Evolutionary conservation across 1,284 basidiomycete species (phyloP).

Genomic region (Marasmius oreades): DNA sequence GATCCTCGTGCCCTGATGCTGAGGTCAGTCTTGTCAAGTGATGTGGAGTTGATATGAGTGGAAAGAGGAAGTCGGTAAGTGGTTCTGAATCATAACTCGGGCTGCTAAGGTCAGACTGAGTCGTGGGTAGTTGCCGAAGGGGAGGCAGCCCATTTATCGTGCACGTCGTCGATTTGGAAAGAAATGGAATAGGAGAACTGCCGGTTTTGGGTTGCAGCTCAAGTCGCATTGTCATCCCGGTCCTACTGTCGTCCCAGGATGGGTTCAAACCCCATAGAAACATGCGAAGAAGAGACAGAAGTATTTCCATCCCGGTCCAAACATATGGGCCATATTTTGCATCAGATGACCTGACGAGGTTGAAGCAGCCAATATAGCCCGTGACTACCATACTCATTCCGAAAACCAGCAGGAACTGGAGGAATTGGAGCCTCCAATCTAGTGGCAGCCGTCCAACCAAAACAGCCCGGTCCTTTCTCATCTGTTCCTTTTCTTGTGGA

Average conservation of each 20-base stretch:
- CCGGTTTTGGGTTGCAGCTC: neutral
- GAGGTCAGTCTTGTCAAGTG: neutral
- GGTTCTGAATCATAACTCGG: no score
- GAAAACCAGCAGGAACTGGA: slow-evolving; percentile 1
- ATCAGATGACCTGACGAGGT: neutral
- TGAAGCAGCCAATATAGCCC: slow-evolving; percentile 10
- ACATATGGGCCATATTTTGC: neutral
- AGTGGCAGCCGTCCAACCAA: neutral
- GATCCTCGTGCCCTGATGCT: neutral
- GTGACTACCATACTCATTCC: neutral
- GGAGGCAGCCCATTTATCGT: no score
- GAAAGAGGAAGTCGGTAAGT: neutral
- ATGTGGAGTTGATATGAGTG: neutral
- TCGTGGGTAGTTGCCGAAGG: no score
- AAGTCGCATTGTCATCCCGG: neutral
- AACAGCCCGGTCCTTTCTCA: neutral
- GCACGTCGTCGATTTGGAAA: neutral
- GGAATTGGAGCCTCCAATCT: neutral
- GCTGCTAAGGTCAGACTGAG: no score
- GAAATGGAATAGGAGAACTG: neutral
- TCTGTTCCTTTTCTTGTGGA: no score
- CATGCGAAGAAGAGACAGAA: neutral
- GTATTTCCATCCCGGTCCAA: neutral
- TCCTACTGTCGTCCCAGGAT: neutral
- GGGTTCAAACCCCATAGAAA: neutral